A percentile compares a stretch with the other conserved stretches of the same genome.
Evolutionary conservation across 2,329 filamentous ascomycete species (phyloP).

Genomic region (Xylariomycetidae sp.): DNA sequence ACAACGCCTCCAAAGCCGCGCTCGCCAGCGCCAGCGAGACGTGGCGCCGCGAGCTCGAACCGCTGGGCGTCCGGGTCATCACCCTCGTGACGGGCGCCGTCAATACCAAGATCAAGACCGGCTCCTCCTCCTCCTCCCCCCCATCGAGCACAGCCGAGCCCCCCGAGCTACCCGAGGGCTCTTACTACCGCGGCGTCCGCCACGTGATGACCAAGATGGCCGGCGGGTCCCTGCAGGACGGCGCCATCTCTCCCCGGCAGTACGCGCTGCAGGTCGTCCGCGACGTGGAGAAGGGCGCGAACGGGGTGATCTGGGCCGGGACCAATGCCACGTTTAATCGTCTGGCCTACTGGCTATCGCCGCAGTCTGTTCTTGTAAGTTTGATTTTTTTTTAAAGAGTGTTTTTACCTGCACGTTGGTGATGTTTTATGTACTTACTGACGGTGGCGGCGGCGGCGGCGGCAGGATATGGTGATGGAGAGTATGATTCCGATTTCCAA

Average conservation of each 20-base stretch:
- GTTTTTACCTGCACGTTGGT: too few relatives aligned
- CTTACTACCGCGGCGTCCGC: constrained; percentile 10
- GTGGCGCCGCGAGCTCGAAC: constrained; percentile 20
- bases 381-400: too few relatives aligned
- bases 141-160: too few relatives aligned
- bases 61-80: constrained; percentile 22
- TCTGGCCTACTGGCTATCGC: too few relatives aligned
- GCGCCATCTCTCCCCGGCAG: constrained; percentile 6
- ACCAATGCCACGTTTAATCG: too few relatives aligned
- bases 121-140: too few relatives aligned
- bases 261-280: constrained; percentile 12
- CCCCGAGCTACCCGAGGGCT: constrained; percentile 13
- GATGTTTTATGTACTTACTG: too few relatives aligned
- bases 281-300: constrained; percentile 14
- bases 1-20: constrained; percentile 25
- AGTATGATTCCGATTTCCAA: too few relatives aligned
- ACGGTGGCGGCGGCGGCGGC: too few relatives aligned
- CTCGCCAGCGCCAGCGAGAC: constrained; percentile 18
- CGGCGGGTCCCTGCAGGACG: constrained; percentile 9
- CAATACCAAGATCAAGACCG: constrained; percentile 11
- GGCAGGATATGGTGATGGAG: too few relatives aligned
- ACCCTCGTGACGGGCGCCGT: constrained; percentile 21
- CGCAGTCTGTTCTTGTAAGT: too few relatives aligned
- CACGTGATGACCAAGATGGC: constrained; percentile 8
- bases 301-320: constrained; percentile 15